Percentiles rank a stretch among this genome's conserved stretches.
Evolutionary conservation across 73 alveolate species (phyloP).

Genomic region (Tetrahymena thermophila): DNA sequence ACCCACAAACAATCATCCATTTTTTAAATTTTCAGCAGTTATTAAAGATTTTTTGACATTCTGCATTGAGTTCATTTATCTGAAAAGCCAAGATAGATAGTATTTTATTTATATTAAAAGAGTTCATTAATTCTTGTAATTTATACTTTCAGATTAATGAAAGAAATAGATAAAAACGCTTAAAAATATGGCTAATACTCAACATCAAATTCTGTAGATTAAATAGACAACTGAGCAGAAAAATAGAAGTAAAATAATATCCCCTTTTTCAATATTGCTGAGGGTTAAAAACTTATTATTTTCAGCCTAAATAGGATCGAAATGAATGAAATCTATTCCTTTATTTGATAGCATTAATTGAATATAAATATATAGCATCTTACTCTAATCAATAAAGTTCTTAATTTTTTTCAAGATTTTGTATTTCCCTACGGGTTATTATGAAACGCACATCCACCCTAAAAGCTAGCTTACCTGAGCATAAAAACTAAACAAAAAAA

Average conservation of each 20-base stretch:
- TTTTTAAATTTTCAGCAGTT: background rate
- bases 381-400: background rate
- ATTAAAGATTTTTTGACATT: background rate
- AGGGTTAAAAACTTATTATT: background rate
- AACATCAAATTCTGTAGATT: background rate
- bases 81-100: background rate
- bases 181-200: background rate
- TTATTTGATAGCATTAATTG: background rate
- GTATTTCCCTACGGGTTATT: background rate
- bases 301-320: background rate
- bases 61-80: too few relatives aligned
- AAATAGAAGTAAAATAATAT: background rate
- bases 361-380: background rate
- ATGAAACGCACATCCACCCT: background rate
- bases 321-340: background rate
- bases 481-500: background rate
- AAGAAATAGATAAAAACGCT: background rate
- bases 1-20: background rate
- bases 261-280: background rate
- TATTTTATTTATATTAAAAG: background rate
- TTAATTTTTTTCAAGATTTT: background rate
- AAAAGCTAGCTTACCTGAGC: background rate
- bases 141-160: background rate
- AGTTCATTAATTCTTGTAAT: background rate
- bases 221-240: background rate